Evolutionary conservation across 306 rosid species (phyloP), one percentile per base, ranked within the genome.

Genomic region (Canavalia ensiformis): DNA sequence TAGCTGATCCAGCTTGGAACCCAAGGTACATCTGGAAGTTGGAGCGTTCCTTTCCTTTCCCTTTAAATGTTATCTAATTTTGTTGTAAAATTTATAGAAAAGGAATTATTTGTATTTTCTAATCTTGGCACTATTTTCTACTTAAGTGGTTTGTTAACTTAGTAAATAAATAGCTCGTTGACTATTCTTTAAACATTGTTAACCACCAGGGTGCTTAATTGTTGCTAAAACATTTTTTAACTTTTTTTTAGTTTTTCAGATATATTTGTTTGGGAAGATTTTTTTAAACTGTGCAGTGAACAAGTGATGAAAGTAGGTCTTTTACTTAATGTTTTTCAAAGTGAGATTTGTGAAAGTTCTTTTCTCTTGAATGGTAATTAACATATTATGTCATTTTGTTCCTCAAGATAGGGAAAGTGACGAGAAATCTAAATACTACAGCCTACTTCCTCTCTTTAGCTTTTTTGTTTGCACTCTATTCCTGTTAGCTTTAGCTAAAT

Each of bases 1-100:
- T 95, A 44, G 99, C 90, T 71, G 98, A 95, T 87, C 99, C 99
- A 84, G 98, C 99, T 81, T 95, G 99, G 98, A 95, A 95, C 84
- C 99, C 99, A 9, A 95, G 99, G 99, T 95, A 47, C 46, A 58
- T 75, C 65, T 72, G 76, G 77, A 39, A 77, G 37, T 72, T 79
- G 77, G 33, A 77, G 37, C 39, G 29, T 73, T 59, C 2, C 13
- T 66, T 64, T 44, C 31, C 18, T 8, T 55, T 72, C 34, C 77
- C 47, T 71, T 72, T 35, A 4, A 25, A 33, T 56, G 50, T n/a
- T 11, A 35, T 66, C 12, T 37, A 39, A 12, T 12, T 73, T 65
- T 33, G 57, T 2, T 57, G 34, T 10, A 47, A 33, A 47, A 10
- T 34, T 45, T 70, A 7, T 12, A 46, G 30, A 44, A 31, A n/a